phyloP scores from a whole-genome alignment of 257 asterid species.

The Lycium barbarum region DNA sequence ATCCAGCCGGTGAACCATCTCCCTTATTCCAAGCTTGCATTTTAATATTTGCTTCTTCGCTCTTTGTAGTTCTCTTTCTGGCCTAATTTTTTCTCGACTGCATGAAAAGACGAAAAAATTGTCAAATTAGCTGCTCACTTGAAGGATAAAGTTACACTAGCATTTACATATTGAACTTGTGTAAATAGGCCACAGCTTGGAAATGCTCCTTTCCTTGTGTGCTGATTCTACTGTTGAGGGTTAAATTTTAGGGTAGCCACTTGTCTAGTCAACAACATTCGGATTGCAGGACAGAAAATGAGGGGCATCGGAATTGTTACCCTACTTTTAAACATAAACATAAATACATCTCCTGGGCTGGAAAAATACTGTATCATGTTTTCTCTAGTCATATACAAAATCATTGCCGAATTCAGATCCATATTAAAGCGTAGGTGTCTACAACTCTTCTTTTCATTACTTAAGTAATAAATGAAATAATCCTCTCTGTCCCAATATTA shows the following conservation, averaged over 20 bases:
- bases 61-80: slow-evolving; percentile 85
- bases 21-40: slow-evolving; percentile 96
- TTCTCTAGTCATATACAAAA: not conserved
- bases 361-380: not conserved
- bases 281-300: slow-evolving; percentile 19
- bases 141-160: slow-evolving; percentile 5
- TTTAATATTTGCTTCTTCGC: slow-evolving; percentile 82
- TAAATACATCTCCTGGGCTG: not conserved
- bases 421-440: not conserved
- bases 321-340: slow-evolving; percentile 19
- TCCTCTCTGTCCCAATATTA: not conserved
- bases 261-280: not conserved
- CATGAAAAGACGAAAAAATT: slow-evolving; percentile 33
- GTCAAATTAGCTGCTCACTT: slow-evolving; percentile 30
- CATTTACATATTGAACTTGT: slow-evolving; percentile 23
- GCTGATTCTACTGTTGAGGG: slow-evolving; percentile 17
- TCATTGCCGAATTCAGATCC: not conserved
- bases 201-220: slow-evolving; percentile 4
- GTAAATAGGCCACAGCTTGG: slow-evolving; percentile 1
- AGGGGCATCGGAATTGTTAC: not conserved
- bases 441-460: not conserved
- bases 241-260: not conserved
- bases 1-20: slow-evolving; percentile 83
- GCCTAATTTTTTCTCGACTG: slow-evolving; percentile 96
- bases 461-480: not conserved